Base-by-base conservation (phyloP, 148 eudicot genomes). In the Hydrangea macrophylla region DNA sequence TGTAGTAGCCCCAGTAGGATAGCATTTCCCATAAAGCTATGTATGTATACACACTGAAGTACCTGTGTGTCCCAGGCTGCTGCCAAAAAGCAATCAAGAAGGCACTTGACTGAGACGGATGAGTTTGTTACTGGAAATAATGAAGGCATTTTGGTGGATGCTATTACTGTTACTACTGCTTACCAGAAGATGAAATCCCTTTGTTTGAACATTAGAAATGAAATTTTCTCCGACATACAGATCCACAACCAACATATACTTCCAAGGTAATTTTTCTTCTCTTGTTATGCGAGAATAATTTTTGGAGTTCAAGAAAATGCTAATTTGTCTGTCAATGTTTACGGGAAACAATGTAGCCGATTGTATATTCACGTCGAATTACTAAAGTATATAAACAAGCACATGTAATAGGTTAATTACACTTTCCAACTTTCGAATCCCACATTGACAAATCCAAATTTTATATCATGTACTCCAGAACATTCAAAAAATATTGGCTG, bases 201-300 rank as follows among this genome's bases (percentile, higher is more conserved):
- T n/a, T 90, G 98, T 71, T 71, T 85, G 80, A 88, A 93, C 73
- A 68, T 93, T 70, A 76, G 89, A 31, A 88, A 85, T 73, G 98
- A 93, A 73, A 91, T 90, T 70, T 82, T 79, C 50, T 88, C 92
- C 30, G 98, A 93, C 70, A 93, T 88, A 26, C 90, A 93, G 67
- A 88, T 93, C 75, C 92, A 93, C 81, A 88, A 86, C 70, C 89
- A 86, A 75, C 80, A 90, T 73, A 80, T 90, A 78, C 95, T 93
- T 56, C 98, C 98, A 45, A 93, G 96, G 98, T 83, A 80, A 66
- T 55, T 31, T 10, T 40, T 55, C 55, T 30, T 51, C 42, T 32
- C 27, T 40, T 24, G 51, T 44, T 18, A 9, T 25, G 15, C 56
- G 18, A 17, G 55, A 23, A 3, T n/a, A 27, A 15, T 10, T 18